phyloP scores from a whole-genome alignment of 2,329 filamentous ascomycete genomes.

The Alternaria alternata region DNA sequence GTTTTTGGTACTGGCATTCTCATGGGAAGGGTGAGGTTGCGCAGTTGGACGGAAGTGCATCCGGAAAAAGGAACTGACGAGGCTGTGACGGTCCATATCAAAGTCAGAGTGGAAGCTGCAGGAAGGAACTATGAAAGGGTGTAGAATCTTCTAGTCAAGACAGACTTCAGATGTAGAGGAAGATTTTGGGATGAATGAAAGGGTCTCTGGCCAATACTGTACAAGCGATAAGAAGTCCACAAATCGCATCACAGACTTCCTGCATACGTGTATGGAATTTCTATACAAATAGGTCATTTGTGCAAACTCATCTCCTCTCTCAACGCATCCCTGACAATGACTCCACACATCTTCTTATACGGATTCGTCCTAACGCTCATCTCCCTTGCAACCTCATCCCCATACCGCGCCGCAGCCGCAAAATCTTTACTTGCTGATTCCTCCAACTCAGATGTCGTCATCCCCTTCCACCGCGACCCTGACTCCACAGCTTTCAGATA shows the following conservation, averaged over 20 bases:
- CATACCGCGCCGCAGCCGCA: constrained; percentile 62
- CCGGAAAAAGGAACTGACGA: too few relatives aligned
- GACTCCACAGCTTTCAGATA: constrained; percentile 51
- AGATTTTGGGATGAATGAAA: fast-evolving
- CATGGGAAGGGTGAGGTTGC: too few relatives aligned
- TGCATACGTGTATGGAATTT: fast-evolving
- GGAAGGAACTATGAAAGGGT: fast-evolving
- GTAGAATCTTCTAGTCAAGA: not conserved
- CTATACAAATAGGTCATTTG: constrained; percentile 13
- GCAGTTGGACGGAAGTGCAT: too few relatives aligned
- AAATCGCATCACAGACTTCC: too few relatives aligned
- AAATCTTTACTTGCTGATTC: constrained; percentile 66
- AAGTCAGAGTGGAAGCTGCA: too few relatives aligned
- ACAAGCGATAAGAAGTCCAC: too few relatives aligned
- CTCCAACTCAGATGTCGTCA: constrained; percentile 56
- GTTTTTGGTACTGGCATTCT: too few relatives aligned
- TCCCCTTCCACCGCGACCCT: constrained; percentile 43
- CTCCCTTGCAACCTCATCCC: constrained; percentile 64
- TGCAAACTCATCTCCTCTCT: constrained; percentile 55
- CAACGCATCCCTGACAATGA: constrained; percentile 68
- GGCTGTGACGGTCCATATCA: too few relatives aligned
- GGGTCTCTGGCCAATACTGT: not conserved
- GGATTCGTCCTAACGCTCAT: constrained; percentile 69
- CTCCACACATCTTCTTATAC: constrained; percentile 69
- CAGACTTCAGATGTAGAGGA: fast-evolving